Conservation (phyloP, 345 rosid genomes). For the Jatropha curcas region DNA sequence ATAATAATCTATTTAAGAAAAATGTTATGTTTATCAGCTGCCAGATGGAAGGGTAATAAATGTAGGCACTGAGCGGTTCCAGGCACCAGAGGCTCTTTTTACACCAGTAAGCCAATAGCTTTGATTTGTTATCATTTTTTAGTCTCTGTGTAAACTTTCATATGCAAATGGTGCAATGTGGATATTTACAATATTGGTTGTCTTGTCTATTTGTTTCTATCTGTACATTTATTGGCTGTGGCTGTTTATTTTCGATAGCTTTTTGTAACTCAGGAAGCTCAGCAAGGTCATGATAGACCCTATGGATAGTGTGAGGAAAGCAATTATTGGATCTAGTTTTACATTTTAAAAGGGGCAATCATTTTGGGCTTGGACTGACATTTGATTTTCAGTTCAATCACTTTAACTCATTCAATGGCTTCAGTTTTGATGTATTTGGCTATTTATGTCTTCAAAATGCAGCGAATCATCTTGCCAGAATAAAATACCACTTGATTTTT, state of each 20-base stretch:
- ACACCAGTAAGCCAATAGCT: conserved; percentile 65
- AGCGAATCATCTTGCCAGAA: background rate
- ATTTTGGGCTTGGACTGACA: background rate
- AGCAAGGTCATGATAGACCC: background rate
- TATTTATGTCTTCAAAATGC: background rate
- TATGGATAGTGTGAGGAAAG: background rate
- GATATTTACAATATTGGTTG: background rate
- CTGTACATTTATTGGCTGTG: background rate
- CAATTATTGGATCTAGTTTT: background rate
- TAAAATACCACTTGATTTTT: background rate
- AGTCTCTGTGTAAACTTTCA: background rate
- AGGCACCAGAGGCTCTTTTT: conserved; percentile 97
- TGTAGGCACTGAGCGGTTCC: conserved; percentile 99
- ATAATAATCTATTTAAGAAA: conserved; percentile 8
- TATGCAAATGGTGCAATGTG: background rate
- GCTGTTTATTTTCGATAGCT: too few species aligned
- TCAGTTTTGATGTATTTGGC: background rate
- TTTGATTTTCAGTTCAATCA: background rate
- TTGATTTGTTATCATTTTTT: conserved; percentile 2
- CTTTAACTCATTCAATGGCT: background rate
- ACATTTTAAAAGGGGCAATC: background rate
- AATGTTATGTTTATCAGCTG: conserved; percentile 50
- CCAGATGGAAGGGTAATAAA: conserved; percentile 96
- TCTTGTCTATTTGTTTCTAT: conserved; percentile 3
- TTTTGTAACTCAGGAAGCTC: too few species aligned